A percentile compares a stretch with the other conserved stretches of the same genome.
Evolutionary conservation across 768 basidiomycete species (phyloP).

Genomic region (Trichaptum fuscoviolaceum): DNA sequence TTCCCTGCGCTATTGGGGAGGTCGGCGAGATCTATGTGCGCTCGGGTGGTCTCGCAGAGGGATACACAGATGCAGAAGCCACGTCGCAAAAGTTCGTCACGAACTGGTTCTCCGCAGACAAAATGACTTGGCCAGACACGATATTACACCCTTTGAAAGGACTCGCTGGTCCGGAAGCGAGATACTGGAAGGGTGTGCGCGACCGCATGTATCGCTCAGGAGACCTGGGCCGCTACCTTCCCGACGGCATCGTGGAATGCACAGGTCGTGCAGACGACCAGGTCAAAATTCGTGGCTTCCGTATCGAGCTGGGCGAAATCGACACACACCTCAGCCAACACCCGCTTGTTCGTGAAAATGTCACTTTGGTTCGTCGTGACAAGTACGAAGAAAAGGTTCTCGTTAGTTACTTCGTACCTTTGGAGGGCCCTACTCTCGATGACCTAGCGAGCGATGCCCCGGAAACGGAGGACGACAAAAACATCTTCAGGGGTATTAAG

Average conservation of each 20-base stretch:
- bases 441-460: conserved; percentile 66
- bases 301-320: conserved; percentile 97
- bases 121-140: conserved; percentile 58
- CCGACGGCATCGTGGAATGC: conserved; percentile 92
- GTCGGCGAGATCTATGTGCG: conserved; percentile 99
- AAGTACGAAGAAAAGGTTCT: conserved; percentile 99
- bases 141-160: conserved; percentile 53
- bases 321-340: conserved; percentile 95
- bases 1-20: conserved; percentile 92
- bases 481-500: conserved; percentile 69
- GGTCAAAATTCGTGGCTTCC: conserved; percentile 98
- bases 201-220: conserved; percentile 98
- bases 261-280: conserved; percentile 97
- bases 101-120: conserved; percentile 78
- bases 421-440: conserved; percentile 60
- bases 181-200: conserved; percentile 90
- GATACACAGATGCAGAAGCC: conserved; percentile 81
- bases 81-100: conserved; percentile 87
- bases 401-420: conserved; percentile 94
- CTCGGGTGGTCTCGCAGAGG: conserved; percentile 92
- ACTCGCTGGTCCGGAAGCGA: conserved; percentile 64
- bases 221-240: conserved; percentile 91
- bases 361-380: conserved; percentile 92
- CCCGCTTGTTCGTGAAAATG: conserved; percentile 92
- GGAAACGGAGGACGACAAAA: conserved; percentile 50